Percentiles rank a stretch among this genome's conserved stretches.
Conservation (phyloP, 768 basidiomycete species). For the Lactarius hatsudake region DNA sequence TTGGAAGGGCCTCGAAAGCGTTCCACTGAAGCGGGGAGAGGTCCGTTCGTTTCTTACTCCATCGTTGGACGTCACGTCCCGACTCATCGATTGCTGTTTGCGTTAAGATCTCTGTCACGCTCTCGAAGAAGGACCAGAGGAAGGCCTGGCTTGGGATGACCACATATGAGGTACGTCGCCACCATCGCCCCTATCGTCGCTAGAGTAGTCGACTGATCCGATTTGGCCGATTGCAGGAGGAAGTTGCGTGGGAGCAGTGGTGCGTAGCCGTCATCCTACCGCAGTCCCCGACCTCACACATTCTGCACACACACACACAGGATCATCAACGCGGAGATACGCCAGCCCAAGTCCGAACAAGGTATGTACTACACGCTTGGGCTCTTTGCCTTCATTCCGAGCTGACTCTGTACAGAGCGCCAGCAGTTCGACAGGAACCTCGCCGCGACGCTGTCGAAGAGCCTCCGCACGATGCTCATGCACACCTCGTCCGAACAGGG, state of each 20-base stretch:
- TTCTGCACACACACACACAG: conserved; percentile 37
- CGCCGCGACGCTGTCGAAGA: conserved; percentile 57
- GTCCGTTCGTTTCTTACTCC: conserved; percentile 35
- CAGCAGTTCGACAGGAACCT: conserved; percentile 57
- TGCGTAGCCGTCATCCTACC: conserved; percentile 32
- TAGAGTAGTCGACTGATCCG: background rate
- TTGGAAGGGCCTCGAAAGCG: conserved; percentile 72
- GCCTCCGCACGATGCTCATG: conserved; percentile 66
- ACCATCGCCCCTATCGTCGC: background rate
- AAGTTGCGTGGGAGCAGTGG: conserved; percentile 89
- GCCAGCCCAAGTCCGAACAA: conserved; percentile 64
- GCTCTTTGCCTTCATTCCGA: too few species aligned
- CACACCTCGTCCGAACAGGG: conserved; percentile 80
- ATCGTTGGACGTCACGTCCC: background rate
- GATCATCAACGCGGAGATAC: conserved; percentile 77
- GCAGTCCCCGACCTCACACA: background rate
- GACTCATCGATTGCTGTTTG: background rate
- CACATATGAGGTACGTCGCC: conserved; percentile 40
- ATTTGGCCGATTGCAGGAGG: conserved; percentile 48
- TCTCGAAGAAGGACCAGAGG: conserved; percentile 73
- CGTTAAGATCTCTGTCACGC: conserved; percentile 62
- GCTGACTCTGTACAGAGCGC: conserved; percentile 36
- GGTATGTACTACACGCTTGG: conserved; percentile 38
- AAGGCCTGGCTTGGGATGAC: conserved; percentile 73
- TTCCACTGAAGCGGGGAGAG: conserved; percentile 63